Base-by-base conservation (phyloP, 2,329 filamentous ascomycete genomes). In the Sporothrix humicola region DNA sequence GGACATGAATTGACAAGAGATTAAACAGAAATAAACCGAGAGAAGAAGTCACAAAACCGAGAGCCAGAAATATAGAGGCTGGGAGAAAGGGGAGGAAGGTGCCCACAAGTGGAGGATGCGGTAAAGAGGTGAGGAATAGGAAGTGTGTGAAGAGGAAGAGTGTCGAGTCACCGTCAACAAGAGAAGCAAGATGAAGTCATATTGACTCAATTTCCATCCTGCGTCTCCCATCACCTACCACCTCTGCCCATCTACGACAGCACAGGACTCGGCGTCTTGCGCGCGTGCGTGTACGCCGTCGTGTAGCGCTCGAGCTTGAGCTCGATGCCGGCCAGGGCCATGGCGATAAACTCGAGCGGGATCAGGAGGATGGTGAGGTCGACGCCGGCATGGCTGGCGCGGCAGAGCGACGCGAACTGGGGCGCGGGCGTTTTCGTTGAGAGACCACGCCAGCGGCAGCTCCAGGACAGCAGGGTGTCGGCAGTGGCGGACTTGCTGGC, bases 391-490 rank as follows among this genome's bases (percentile, higher is more conserved):
- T 84, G 83, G 80, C 84, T 88, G 81, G 90, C 85, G 74, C 81
- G 83, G 80, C 89, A 91, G 69, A 91, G 80, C 0, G 84, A 85
- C 17, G 83, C 84, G 78, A 89, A 91, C 77, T 88, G 82, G 44
- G 89, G 88, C n/a, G n/a, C n/a, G n/a, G n/a, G n/a, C n/a, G n/a
- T n/a, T n/a, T n/a, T n/a, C n/a, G n/a, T n/a, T n/a, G n/a, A n/a
- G n/a, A n/a, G n/a, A n/a, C n/a, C n/a, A n/a, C n/a, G n/a, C n/a
- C n/a, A 91, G 75, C 87, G 87, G 79, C 89, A 91, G 56, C 85
- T 87, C 89, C 89, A 91, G 80, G 87, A 89, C 78, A 90, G 83
- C 12, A 91, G 80, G 7, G 87, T 88, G 78, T 89, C 87, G 74
- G 82, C 81, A 9, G 82, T 83, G 15, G 80, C 81, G 3, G 88